Evolutionary conservation across 768 basidiomycete genomes (phyloP), one percentile per base, ranked within the genome.

Genomic region (Rhizopogon sp.): DNA sequence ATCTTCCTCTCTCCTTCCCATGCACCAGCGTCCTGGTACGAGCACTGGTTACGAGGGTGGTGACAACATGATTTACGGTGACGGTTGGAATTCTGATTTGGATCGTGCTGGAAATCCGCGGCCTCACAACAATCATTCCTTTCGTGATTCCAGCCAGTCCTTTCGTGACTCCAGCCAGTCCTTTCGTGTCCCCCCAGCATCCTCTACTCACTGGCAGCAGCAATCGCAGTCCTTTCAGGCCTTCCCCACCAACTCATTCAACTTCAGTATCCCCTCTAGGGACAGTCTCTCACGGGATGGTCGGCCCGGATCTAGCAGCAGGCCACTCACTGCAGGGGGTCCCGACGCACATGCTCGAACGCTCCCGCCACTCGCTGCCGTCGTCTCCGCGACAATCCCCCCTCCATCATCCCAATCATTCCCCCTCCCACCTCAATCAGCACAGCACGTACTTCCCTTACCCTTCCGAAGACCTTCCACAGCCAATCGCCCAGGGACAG

Each of bases 131-230:
- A 75, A 62, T 46, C 83, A 85, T 83, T 87, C 85, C 83, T 86
- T 86, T 85, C 84, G 82, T 80, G 82, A 82, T 77, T 75, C 82
- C 79, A 74, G 77, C 81, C 85, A 86, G 82, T 87, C 86, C 85
- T 87, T 85, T 85, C 85, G 82, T 80, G 82, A 82, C 77, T 75
- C 83, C 80, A 74, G 78, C 81, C 85, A 87, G 83, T 87, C 86
- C 85, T 87, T 87, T 86, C 86, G 83, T 84, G 77, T 70, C 79
- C 77, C 79, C 69, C 66, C 77, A 61, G 57, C 74, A 67, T 68
- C 76, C 54, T 59, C 73, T 64, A 25, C 73, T 63, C 61, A 77
- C 69, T 54, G 64, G 52, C 74, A 66, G 55, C 73, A 71, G 65
- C 77, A 75, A 66, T 72, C 72, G 75, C 84, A 86, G 78, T 85